Conservation (phyloP, 164 flowering plant species). For the Tetrastigma voinierianum region DNA sequence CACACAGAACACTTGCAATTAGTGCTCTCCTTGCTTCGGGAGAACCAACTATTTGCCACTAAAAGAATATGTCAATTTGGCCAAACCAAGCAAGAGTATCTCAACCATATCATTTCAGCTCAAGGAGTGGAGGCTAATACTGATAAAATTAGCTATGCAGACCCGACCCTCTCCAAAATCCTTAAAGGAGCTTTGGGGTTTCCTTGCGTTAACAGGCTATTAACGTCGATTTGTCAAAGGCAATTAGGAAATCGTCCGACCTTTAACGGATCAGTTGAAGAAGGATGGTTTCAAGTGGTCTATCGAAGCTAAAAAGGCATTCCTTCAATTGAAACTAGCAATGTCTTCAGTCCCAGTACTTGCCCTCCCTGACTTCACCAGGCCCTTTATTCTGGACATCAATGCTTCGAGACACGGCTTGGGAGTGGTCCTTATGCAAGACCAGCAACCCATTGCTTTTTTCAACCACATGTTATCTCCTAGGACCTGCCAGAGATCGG, state of each 20-base stretch:
- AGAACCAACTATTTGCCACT: neutral
- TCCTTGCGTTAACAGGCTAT: constrained; percentile 9
- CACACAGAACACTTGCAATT: neutral
- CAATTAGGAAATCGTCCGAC: neutral
- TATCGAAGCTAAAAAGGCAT: constrained; percentile 2
- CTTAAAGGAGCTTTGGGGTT: constrained; percentile 7
- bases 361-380: constrained; percentile 2
- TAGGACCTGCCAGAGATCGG: no score
- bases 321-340: neutral
- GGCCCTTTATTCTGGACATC: neutral
- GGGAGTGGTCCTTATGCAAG: neutral
- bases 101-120: constrained; percentile 1
- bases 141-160: neutral
- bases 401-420: constrained; percentile 7
- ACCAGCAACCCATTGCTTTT: constrained; percentile 2
- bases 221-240: neutral
- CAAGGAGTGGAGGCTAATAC: no score
- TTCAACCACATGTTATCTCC: neutral
- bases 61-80: neutral
- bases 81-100: neutral
- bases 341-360: constrained; percentile 1
- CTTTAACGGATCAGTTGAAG: constrained; percentile 1
- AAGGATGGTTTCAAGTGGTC: constrained; percentile 11
- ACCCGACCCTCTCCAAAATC: neutral
- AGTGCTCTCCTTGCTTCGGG: no score